Base-by-base conservation (phyloP, 2,329 filamentous ascomycete species). In the Aspergillus candidus region DNA sequence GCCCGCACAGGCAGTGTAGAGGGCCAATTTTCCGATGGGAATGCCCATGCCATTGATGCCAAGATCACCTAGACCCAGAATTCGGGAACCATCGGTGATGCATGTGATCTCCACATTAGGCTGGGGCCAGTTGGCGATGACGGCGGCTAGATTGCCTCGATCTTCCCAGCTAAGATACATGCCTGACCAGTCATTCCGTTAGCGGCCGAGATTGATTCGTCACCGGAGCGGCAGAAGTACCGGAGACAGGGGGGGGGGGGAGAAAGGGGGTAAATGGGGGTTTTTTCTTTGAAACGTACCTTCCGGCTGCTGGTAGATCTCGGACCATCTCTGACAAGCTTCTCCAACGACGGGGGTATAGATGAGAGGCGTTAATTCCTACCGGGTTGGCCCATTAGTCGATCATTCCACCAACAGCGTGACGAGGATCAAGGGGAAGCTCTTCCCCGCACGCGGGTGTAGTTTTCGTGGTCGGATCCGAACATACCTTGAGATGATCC, bases 41-140 rank as follows among this genome's bases (percentile, higher is more conserved):
- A 98, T 98, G 55, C 93, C 93, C 75, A 97, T 94, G 61, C 93
- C 93, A 69, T 96, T 96, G 55, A 98, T 84, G 56, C 93, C 93
- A 45, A 97, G 79, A 70, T 98, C 93, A 57, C 93, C 93, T 32
- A 98, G 81, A 61, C 93, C 91, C 46, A 82, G 67, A 83, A 84
- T 96, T 54, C 93, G 85, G 38, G 90, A 96, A 49, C 93, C 93
- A 66, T 98, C 93, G 12, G 93, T 97, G 57, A 98, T 84, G 65
- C 95, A 90, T 62, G 89, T 94, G 63, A 98, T 98, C 68, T 96
- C 88, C 29, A 94, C 91, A 53, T 88, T 81, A 53, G 78, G 71
- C 67, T 93, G 84, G 22, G 88, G 89, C 93, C 93, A 98, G 70
- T 97, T 97, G 62, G 82, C 76, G 54, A 97, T 82, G 65, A 97